Conservation (phyloP, 768 basidiomycete genomes). For the Naganishia randhawae region DNA sequence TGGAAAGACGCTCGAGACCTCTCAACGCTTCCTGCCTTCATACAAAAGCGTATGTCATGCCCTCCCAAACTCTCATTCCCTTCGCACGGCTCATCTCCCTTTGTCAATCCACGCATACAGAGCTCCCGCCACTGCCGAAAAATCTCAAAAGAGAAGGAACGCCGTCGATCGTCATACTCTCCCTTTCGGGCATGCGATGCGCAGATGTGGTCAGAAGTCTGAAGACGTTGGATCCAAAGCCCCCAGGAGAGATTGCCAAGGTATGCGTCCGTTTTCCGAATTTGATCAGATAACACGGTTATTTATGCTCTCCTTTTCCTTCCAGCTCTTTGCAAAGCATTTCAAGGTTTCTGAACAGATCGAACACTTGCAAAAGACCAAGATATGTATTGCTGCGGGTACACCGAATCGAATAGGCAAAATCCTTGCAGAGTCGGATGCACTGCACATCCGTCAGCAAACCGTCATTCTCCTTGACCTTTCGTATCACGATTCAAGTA, state of each 20-base stretch:
- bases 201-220: conserved; percentile 66
- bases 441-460: conserved; percentile 29
- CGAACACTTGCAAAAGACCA: conserved; percentile 75
- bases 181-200: conserved; percentile 87
- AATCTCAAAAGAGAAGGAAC: conserved; percentile 72
- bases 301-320: neutral
- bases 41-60: conserved; percentile 62
- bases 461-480: conserved; percentile 29
- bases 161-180: conserved; percentile 78
- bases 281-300: neutral
- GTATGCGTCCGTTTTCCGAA: conserved; percentile 33
- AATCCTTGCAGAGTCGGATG: conserved; percentile 54
- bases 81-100: conserved; percentile 6
- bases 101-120: neutral
- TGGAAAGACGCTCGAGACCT: conserved; percentile 71
- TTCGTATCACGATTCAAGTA: conserved; percentile 28
- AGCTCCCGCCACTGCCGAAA: conserved; percentile 57
- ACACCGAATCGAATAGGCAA: conserved; percentile 90
- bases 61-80: neutral
- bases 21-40: conserved; percentile 70
- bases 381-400: conserved; percentile 80
- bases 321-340: conserved; percentile 80
- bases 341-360: conserved; percentile 86
- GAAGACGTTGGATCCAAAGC: conserved; percentile 54
- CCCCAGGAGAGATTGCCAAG: conserved; percentile 84